Evolutionary conservation across 1,284 basidiomycete species (phyloP).

Genomic region (Gymnopus androsaceus): DNA sequence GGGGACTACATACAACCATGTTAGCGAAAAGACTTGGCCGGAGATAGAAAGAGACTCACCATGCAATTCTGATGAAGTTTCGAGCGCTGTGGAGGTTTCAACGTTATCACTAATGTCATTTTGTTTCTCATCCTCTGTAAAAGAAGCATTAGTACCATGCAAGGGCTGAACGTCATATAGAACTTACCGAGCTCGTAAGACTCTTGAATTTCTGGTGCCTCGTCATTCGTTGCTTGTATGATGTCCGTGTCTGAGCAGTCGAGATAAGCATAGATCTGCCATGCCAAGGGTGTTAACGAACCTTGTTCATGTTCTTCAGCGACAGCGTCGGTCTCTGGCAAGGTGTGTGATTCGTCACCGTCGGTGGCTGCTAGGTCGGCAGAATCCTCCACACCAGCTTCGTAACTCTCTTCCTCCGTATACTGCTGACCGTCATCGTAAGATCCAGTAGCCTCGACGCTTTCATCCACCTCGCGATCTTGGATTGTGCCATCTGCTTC

Average conservation of each 20-base stretch:
- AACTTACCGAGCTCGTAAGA: background rate
- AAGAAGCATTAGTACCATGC: background rate
- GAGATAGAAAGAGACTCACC: background rate
- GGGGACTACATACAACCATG: background rate
- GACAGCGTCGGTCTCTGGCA: background rate
- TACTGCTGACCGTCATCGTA: background rate
- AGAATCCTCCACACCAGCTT: background rate
- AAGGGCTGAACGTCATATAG: background rate
- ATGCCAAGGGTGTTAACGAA: background rate
- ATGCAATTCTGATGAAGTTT: background rate
- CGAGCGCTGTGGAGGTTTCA: background rate
- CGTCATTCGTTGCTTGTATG: background rate
- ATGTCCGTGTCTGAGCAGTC: background rate
- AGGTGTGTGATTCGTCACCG: background rate
- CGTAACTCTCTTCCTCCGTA: background rate
- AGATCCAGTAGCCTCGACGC: background rate
- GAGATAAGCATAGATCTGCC: too few species aligned
- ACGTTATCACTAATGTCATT: background rate
- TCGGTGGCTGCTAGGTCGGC: background rate
- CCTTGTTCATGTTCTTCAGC: background rate
- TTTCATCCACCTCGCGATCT: background rate
- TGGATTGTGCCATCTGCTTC: background rate
- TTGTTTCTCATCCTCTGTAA: constrained; percentile 5
- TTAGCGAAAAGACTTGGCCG: background rate
- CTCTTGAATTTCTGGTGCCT: background rate